Percentiles rank a stretch among this genome's conserved stretches.
These are phyloP conservation scores for Abortiporus biennis DNA, from an alignment of 1,284 basidiomycete genomes.

Conservation along the genomic window DNA sequence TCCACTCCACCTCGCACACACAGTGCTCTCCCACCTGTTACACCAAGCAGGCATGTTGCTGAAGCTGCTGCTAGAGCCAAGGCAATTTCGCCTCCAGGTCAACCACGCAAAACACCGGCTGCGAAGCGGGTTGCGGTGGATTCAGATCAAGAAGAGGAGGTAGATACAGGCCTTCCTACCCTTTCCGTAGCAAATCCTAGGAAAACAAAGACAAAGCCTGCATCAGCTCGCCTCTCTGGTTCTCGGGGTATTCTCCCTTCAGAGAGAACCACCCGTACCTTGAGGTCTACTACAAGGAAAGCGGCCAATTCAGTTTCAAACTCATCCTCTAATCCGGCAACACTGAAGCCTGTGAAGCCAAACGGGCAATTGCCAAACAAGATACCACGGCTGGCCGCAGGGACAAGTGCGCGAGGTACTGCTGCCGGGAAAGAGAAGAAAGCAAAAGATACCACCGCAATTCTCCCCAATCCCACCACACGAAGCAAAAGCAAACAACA, in stretches of 20 bases:
- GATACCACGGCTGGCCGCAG: slow-evolving; percentile 65
- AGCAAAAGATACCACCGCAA: slow-evolving; percentile 28
- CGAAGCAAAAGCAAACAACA: slow-evolving; percentile 29
- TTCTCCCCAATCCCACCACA: slow-evolving; percentile 21
- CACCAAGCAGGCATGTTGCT: slow-evolving; percentile 69
- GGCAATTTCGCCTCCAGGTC: slow-evolving; percentile 69
- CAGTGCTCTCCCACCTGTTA: slow-evolving; percentile 57
- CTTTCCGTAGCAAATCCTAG: slow-evolving; percentile 36
- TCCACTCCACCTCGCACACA: slow-evolving; percentile 22
- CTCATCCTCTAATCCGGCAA: slow-evolving; percentile 28
- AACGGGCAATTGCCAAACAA: slow-evolving; percentile 59
- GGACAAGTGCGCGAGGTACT: slow-evolving; percentile 34
- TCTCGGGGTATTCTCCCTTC: slow-evolving; percentile 54
- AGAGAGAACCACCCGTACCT: slow-evolving; percentile 64
- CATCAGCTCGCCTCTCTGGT: slow-evolving; percentile 30
- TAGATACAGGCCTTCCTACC: slow-evolving; percentile 57
- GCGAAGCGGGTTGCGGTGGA: slow-evolving; percentile 64
- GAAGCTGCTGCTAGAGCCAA: slow-evolving; percentile 61
- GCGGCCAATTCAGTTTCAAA: slow-evolving; percentile 14
- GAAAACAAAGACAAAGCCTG: slow-evolving; percentile 37
- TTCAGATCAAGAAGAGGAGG: slow-evolving; percentile 54
- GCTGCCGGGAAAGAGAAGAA: no score
- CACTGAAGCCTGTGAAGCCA: slow-evolving; percentile 19
- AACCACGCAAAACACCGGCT: slow-evolving; percentile 80
- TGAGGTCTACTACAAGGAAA: slow-evolving; percentile 59